Evolutionary conservation across 1,284 basidiomycete genomes (phyloP).

Genomic region (Phellopilus nigrolimitatus): DNA sequence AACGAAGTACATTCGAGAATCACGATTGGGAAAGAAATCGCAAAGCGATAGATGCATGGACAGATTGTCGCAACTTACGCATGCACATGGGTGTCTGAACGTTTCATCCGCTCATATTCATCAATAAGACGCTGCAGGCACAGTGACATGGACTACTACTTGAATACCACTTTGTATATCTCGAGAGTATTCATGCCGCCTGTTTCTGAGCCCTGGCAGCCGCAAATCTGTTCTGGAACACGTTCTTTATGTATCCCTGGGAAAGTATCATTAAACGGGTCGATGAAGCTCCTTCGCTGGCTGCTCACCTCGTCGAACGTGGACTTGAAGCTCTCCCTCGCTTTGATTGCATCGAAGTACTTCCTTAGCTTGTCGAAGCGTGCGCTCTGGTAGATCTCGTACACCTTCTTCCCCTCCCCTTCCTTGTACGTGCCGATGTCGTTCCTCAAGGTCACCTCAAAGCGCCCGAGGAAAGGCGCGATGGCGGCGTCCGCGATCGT

Average conservation of each 20-base stretch:
- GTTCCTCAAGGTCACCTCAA: conserved; percentile 37
- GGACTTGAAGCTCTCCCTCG: conserved; percentile 43
- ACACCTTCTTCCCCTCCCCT: conserved; percentile 39
- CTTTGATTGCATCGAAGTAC: conserved; percentile 39
- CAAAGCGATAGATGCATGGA: too few relatives aligned
- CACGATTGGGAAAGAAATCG: too few relatives aligned
- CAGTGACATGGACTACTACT: too few relatives aligned
- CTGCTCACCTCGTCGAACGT: conserved; percentile 40
- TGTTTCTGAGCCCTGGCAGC: neutral
- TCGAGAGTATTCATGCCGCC: neutral
- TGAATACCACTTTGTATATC: too few relatives aligned
- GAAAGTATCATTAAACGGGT: neutral
- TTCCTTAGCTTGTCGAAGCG: conserved; percentile 40
- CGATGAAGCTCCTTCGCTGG: neutral
- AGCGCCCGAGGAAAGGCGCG: conserved; percentile 35
- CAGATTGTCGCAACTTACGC: too few relatives aligned
- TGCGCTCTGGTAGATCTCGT: conserved; percentile 35
- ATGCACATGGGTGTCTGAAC: too few relatives aligned
- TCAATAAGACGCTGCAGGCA: too few relatives aligned
- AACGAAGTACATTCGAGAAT: too few relatives aligned
- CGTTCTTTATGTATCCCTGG: neutral
- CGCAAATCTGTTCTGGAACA: neutral
- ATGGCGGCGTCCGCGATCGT: conserved; percentile 31
- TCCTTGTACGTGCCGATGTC: conserved; percentile 42
- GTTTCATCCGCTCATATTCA: too few relatives aligned